Evolutionary conservation across 257 asterid species (phyloP).

Genomic region (Salvia hispanica): DNA sequence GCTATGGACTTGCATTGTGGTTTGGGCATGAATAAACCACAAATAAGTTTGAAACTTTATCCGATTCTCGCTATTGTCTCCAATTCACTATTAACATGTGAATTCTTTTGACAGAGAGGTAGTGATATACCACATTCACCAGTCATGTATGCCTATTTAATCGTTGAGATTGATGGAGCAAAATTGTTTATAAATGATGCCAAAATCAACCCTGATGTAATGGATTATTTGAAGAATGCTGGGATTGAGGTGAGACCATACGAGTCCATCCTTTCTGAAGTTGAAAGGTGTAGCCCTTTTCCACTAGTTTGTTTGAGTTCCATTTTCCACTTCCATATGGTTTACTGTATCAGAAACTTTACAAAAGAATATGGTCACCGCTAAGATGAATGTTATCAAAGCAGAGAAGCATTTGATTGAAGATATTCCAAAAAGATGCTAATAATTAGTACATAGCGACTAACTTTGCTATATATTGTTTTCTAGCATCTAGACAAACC

Average conservation of each 20-base stretch:
- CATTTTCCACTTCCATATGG: slow-evolving; percentile 20
- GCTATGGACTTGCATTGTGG: slow-evolving; percentile 15
- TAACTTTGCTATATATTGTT: not conserved
- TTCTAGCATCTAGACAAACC: not conserved
- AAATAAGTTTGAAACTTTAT: slow-evolving; percentile 1
- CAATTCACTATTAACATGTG: slow-evolving; percentile 19
- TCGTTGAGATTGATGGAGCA: slow-evolving; percentile 87
- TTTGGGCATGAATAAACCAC: slow-evolving; percentile 14
- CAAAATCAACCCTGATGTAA: slow-evolving; percentile 74
- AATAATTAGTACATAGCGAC: not conserved
- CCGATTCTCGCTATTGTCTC: slow-evolving; percentile 26
- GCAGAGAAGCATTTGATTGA: not conserved
- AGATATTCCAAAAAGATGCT: slow-evolving; percentile 8
- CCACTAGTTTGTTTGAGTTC: slow-evolving; percentile 7
- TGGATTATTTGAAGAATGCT: slow-evolving; percentile 72
- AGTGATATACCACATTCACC: slow-evolving; percentile 86
- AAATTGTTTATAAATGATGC: slow-evolving; percentile 70
- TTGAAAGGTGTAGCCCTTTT: slow-evolving; percentile 54
- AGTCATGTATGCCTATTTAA: slow-evolving; percentile 85
- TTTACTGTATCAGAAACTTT: not conserved
- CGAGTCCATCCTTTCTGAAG: slow-evolving; percentile 79
- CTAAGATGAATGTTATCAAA: slow-evolving; percentile 14
- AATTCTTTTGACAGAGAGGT: slow-evolving; percentile 69
- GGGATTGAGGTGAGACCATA: slow-evolving; percentile 82
- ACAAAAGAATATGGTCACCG: not conserved